phyloP scores from a whole-genome alignment of 306 rosid species.

The Citrullus amarus region DNA sequence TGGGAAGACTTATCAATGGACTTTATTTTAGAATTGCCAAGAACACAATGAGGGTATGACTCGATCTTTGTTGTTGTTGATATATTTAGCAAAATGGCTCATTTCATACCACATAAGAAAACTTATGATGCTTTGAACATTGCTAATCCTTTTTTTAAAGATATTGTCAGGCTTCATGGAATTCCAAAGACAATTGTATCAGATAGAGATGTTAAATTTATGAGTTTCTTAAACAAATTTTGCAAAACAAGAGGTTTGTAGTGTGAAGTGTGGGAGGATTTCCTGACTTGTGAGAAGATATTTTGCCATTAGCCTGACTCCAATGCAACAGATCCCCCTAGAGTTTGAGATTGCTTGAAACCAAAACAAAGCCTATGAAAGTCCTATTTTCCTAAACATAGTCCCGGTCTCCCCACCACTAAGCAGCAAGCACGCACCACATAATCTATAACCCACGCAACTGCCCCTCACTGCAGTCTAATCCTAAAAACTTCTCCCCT shows the following conservation, averaged over 20 bases:
- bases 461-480: neutral
- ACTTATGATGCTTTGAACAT: too few species aligned
- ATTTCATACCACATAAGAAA: too few species aligned
- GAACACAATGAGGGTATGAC: too few species aligned
- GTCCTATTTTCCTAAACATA: neutral
- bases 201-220: too few species aligned
- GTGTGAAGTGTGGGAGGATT: neutral
- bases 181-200: too few species aligned
- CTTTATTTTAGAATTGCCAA: too few species aligned
- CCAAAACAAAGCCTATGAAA: neutral
- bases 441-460: neutral
- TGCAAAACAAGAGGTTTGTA: neutral
- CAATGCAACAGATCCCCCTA: neutral
- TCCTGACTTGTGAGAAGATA: neutral
- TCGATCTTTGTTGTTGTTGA: too few species aligned
- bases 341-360: neutral
- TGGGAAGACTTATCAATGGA: too few species aligned
- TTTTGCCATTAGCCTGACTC: neutral
- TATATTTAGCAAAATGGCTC: too few species aligned
- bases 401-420: neutral
- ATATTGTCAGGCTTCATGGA: too few species aligned
- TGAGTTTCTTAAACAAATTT: neutral
- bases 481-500: neutral
- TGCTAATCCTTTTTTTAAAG: too few species aligned
- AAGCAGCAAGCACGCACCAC: neutral